Percentiles rank a stretch among this genome's conserved stretches.
These are phyloP conservation scores for Lactifluus pinguis DNA, from an alignment of 768 basidiomycete species.

Conservation along the genomic window DNA sequence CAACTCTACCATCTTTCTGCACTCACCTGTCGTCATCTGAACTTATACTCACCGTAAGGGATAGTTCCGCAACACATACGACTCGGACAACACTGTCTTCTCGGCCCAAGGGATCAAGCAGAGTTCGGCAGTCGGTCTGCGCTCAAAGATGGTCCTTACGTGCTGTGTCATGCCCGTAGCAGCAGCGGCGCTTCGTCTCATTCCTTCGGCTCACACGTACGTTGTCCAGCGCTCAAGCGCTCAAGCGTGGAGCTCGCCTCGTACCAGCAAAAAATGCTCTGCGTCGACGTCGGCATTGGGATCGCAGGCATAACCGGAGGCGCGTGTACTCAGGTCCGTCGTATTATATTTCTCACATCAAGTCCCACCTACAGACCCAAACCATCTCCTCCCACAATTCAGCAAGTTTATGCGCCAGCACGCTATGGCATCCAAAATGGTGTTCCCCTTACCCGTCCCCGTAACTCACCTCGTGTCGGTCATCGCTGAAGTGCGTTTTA, in stretches of 20 bases:
- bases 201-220: not conserved
- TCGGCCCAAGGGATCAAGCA: slow-evolving; percentile 94
- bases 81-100: slow-evolving; percentile 97
- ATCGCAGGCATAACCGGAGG: slow-evolving; percentile 99
- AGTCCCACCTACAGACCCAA: not conserved
- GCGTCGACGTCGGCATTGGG: slow-evolving; percentile 98
- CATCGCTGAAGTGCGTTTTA: slow-evolving; percentile 84
- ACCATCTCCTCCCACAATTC: not conserved
- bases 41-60: not conserved
- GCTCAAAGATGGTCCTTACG: too few relatives aligned
- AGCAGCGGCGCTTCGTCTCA: not conserved
- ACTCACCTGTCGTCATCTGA: not conserved
- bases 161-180: not conserved
- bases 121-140: slow-evolving; percentile 96
- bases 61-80: slow-evolving; percentile 93
- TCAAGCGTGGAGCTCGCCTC: slow-evolving; percentile 96
- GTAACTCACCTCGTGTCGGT: slow-evolving; percentile 87
- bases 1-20: not conserved
- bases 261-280: slow-evolving; percentile 99
- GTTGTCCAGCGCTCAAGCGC: slow-evolving; percentile 83
- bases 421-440: slow-evolving; percentile 91
- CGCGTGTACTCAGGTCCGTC: slow-evolving; percentile 85
- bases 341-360: not conserved
- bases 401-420: slow-evolving; percentile 99
- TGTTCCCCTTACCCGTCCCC: slow-evolving; percentile 92